A percentile compares a stretch with the other conserved stretches of the same genome.
Evolutionary conservation across 1,284 basidiomycete species (phyloP).

Genomic region (Cryptococcus floricola): DNA sequence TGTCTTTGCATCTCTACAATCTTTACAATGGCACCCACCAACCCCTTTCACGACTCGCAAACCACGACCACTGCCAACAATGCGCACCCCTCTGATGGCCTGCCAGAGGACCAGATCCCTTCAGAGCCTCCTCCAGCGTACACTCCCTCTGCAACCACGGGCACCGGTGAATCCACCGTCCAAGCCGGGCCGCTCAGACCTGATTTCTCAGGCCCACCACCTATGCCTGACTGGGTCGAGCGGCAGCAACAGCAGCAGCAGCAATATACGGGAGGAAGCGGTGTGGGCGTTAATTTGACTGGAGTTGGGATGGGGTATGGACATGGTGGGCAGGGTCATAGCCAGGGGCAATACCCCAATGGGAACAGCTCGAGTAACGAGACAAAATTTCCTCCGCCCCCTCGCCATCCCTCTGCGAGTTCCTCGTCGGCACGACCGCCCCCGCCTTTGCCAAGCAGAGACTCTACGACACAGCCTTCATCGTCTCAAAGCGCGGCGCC

Average conservation of each 20-base stretch:
- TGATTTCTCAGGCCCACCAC: conserved; percentile 47
- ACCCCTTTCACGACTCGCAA: too few species aligned
- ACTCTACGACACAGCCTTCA: conserved; percentile 2
- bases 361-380: not conserved
- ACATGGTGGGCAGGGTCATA: conserved; percentile 4
- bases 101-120: conserved; percentile 4
- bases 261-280: not conserved
- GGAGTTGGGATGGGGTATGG: conserved; percentile 40
- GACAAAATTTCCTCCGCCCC: conserved; percentile 17
- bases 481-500: conserved; percentile 24
- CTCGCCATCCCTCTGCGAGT: conserved; percentile 13
- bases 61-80: not conserved
- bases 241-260: not conserved
- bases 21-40: too few species aligned
- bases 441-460: not conserved
- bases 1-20: too few species aligned
- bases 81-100: not conserved
- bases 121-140: conserved; percentile 16
- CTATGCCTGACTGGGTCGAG: conserved; percentile 34
- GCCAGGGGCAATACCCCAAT: not conserved
- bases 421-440: not conserved
- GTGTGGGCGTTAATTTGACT: conserved; percentile 23
- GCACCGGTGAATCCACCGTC: conserved; percentile 17
- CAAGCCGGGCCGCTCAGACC: conserved; percentile 34
- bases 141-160: conserved; percentile 10